Conservation (phyloP, 2,329 filamentous ascomycete species). For the Talaromyces sp. region DNA sequence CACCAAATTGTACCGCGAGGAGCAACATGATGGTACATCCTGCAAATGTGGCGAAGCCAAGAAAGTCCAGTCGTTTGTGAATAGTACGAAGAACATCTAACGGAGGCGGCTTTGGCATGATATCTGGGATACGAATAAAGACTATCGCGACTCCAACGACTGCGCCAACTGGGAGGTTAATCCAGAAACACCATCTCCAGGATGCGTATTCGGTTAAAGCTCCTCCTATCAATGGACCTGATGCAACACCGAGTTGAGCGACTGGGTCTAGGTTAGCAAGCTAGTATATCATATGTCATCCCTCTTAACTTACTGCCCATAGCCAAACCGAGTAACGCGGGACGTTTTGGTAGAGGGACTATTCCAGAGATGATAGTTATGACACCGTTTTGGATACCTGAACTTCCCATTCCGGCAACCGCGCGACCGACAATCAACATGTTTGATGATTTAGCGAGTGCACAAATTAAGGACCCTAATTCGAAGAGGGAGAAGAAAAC, state of each 20-base stretch:
- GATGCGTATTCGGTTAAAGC: conserved; percentile 7
- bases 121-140: conserved; percentile 15
- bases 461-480: conserved; percentile 8
- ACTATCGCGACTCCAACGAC: conserved; percentile 32
- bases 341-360: not conserved
- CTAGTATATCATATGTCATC: not conserved
- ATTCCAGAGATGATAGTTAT: conserved; percentile 3
- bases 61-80: conserved; percentile 13
- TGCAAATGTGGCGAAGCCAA: conserved; percentile 18
- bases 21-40: conserved; percentile 45
- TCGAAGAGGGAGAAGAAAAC: conserved; percentile 5
- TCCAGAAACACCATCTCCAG: conserved; percentile 36
- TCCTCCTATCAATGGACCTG: conserved; percentile 7
- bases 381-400: conserved; percentile 4
- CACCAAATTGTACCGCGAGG: conserved; percentile 52
- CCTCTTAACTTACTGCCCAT: not conserved
- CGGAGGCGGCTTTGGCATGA: not conserved
- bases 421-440: conserved; percentile 9
- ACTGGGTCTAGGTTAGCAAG: not conserved
- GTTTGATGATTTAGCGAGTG: not conserved
- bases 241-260: not conserved
- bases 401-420: conserved; percentile 2
- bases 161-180: conserved; percentile 43
- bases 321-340: not conserved
- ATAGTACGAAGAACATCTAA: not conserved